These are phyloP conservation scores for Parascedosporium putredinis DNA, from an alignment of 2,329 filamentous ascomycete genomes.

Conservation along the genomic window DNA sequence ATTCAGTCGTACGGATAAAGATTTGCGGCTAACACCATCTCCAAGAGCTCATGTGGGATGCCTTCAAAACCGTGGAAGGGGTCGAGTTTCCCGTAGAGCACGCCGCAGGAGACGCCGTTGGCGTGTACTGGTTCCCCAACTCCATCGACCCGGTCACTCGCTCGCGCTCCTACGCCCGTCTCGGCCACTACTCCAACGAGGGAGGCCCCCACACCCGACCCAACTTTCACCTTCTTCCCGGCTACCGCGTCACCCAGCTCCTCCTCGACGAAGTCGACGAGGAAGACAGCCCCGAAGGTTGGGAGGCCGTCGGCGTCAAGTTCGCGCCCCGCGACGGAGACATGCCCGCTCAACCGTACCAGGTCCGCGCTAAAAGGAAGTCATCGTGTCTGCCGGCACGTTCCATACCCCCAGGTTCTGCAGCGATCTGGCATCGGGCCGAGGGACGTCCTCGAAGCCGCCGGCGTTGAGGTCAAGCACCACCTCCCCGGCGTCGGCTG, in stretches of 20 bases:
- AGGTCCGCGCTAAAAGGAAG: conserved; percentile 21
- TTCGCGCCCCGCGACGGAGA: conserved; percentile 11
- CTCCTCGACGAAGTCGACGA: conserved; percentile 4
- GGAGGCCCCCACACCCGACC: conserved; percentile 2
- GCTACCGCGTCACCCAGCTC: conserved; percentile 11
- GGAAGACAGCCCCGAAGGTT: conserved; percentile 4
- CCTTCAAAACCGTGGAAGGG: conserved; percentile 14
- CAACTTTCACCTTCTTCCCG: conserved; percentile 12
- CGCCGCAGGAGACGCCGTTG: conserved; percentile 16
- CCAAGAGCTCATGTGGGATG: conserved; percentile 11
- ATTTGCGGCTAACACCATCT: background rate
- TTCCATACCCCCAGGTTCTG: conserved; percentile 32
- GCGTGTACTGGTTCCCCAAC: conserved; percentile 22
- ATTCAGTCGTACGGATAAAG: no score
- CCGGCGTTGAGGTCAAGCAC: conserved; percentile 38
- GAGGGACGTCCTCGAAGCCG: conserved; percentile 20
- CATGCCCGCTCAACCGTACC: background rate
- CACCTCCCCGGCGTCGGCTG: conserved; percentile 52
- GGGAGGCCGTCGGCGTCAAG: conserved; percentile 8
- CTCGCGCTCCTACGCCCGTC: conserved; percentile 19
- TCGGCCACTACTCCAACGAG: conserved; percentile 19
- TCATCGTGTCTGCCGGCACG: conserved; percentile 30
- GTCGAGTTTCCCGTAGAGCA: conserved; percentile 17
- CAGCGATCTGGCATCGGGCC: conserved; percentile 31
- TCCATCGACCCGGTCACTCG: conserved; percentile 18